Evolutionary conservation across 1,139 yeast genomes (phyloP), one percentile per base, ranked within the genome.

Genomic region (Saccharomyces hybrid): DNA sequence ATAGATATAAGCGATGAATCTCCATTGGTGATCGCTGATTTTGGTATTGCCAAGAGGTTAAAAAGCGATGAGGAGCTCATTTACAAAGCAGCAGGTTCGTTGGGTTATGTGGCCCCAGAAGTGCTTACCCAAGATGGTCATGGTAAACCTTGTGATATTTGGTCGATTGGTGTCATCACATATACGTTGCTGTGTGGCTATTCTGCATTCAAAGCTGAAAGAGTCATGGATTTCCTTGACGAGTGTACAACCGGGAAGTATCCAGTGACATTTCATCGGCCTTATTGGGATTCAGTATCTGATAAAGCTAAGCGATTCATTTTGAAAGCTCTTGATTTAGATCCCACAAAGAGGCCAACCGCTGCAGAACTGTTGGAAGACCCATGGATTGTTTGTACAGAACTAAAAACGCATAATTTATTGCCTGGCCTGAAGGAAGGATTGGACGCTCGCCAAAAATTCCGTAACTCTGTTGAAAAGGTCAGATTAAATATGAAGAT

Each of bases 81-180:
- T 56, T 84, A 82, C 28, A 77, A 86, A 28, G 84, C 88, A 51
- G 97, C 97, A 0, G 97, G 97, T 0, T 86, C 95, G 1, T 83
- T 89, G 71, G 96, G 97, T 2, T 90, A 90, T 68, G 96, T 96
- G 4, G 97, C 97, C 0, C 97, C 97, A 0, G 97, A 90, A 69
- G 91, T 89, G 4, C 75, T 89, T 38, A 71, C 79, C 51, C 84
- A 87, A 4, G 72, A 76, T 47, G 96, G 96, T 6, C 96, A 90
- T 71, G 95, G 95, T 47, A 88, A 86, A 67, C 91, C 96, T 1
- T 89, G 96, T 70, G 97, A 90, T 68, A 78, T 90, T 49, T 90
- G 97, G 97, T 85, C 95, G 1, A 71, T 90, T 49, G 97, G 97
- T 24, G 96, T 90, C 7, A 88, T 93, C 53, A 82, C 96, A 0